Conservation (phyloP, 805 yeast genomes). For the Spathaspora sp. region DNA sequence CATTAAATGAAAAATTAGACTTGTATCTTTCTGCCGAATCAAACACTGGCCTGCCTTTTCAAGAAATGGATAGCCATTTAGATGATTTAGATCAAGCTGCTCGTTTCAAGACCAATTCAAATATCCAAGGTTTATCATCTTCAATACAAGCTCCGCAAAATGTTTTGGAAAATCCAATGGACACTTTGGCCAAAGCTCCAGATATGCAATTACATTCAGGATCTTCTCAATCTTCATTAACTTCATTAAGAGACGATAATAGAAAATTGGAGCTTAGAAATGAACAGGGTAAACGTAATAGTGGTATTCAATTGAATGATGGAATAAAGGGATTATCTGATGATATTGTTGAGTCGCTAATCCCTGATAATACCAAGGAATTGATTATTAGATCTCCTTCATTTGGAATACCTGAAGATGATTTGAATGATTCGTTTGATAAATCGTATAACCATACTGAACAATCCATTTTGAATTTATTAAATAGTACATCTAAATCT, state of each 20-base stretch:
- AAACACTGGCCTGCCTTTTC: neutral
- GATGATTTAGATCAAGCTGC: slow-evolving; percentile 22
- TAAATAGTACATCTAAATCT: slow-evolving; percentile 15
- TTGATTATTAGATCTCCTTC: neutral
- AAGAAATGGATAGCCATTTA: slow-evolving; percentile 35
- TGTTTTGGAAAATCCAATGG: slow-evolving; percentile 28
- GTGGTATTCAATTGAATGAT: slow-evolving; percentile 35
- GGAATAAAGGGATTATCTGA: slow-evolving; percentile 43
- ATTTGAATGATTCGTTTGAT: slow-evolving; percentile 27
- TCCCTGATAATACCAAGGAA: slow-evolving; percentile 17
- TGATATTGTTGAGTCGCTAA: slow-evolving; percentile 29
- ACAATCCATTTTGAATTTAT: slow-evolving; percentile 37
- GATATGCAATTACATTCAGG: slow-evolving; percentile 26
- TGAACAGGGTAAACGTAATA: slow-evolving; percentile 13
- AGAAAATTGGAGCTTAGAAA: slow-evolving; percentile 19
- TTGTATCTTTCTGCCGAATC: slow-evolving; percentile 26
- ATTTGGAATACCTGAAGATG: slow-evolving; percentile 5
- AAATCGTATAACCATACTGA: slow-evolving; percentile 32
- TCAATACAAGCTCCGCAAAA: slow-evolving; percentile 19
- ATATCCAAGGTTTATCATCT: slow-evolving; percentile 33
- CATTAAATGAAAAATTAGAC: slow-evolving; percentile 44
- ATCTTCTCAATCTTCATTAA: slow-evolving; percentile 40
- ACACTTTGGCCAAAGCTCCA: slow-evolving; percentile 23
- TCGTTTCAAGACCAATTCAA: slow-evolving; percentile 23
- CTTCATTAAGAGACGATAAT: slow-evolving; percentile 27